Base-by-base conservation (phyloP, 164 flowering plant species). In the Annona squamosa region DNA sequence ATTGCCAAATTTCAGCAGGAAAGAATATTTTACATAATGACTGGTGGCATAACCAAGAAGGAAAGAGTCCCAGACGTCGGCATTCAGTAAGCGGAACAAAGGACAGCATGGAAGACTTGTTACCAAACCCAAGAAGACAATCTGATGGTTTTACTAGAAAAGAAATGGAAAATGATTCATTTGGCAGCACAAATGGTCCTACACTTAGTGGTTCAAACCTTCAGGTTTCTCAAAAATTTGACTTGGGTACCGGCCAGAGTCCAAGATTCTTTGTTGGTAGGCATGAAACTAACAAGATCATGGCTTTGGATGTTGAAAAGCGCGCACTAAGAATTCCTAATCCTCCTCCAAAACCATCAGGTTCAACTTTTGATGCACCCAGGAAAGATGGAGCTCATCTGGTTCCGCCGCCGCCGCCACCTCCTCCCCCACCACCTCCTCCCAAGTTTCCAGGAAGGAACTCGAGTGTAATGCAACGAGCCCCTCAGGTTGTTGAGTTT, bases 401-500 rank as follows among this genome's bases (percentile, higher is more conserved):
- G 73, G 63, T 74, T 76, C 84, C 85, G 48, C 82, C 77, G 47
- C 86, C 91, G 4, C 89, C 92, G 3, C 93, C 92, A 1, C 90
- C 90, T 4, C 98, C 97, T 0, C 97, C 95, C 17, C 93, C 94
- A 0, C 94, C 90, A n/a, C 93, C 90, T 1, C 92, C 91, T 69
- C 90, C 86, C 3, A 85, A 81, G 79, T 75, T 84, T 43, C 66
- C 82, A 6, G 77, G 76, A 73, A 85, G 73, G 66, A 77, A 72
- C 42, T 59, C 87, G 3, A 90, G 83, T 66, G 75, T 43, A 64
- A 90, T 93, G 52, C 88, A 90, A 77, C 84, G 96, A 43, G 98
- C 92, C 12, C 98, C 98, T 42, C 89, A 94, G 80, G 98, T 94
- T 1, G 98, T 94, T 63, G 97, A 92, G 77, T 86, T 94, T 70